Evolutionary conservation across 2,329 filamentous ascomycete genomes (phyloP), one percentile per base, ranked within the genome.

Genomic region (Talaromyces pinophilus): DNA sequence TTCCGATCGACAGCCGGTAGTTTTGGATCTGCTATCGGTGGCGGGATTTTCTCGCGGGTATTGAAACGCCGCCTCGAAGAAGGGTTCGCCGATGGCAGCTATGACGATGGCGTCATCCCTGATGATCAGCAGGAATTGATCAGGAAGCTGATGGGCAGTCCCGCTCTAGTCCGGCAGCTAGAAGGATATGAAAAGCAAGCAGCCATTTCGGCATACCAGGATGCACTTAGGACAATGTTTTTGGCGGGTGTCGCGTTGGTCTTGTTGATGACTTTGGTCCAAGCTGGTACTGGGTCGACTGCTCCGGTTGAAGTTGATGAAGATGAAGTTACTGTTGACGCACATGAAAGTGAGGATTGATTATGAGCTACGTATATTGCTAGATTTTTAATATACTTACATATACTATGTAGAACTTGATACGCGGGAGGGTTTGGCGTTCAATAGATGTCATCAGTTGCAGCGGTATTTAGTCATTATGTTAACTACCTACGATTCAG

Each of bases 21-120:
- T 62, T 95, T 96, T 71, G 92, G 92, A 2, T 90, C 89, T 1
- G 87, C 92, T 0, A 90, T 94, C 59, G 91, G 91, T 2, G 92
- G 92, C 2, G 92, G 92, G 0, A 82, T 91, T 63, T 94, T 93
- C 74, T 83, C 85, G 48, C 85, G 91, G 5, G 81, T 87, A 1
- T 77, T 94, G 38, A 81, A 83, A 55, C 77, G 71, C 1, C 80
- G 82, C 0, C 80, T 94, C 1, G 80, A 82, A n/a, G 71, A 77
- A 0, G 86, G 87, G 0, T 92, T 92, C 69, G 25, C 35, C 13
- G 55, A 63, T 52, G 38, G 54, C 22, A 35, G 38, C 17, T 61
- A 63, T 28, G 30, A 57, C 17, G 61, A 63, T 28, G 22, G 44
- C 28, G 25, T 30, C 13, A 59, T 33, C 74, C 77, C 4, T 0